Conservation (phyloP, 805 yeast species). For the baker's yeast (Saccharomyces cerevisiae) region DNA sequence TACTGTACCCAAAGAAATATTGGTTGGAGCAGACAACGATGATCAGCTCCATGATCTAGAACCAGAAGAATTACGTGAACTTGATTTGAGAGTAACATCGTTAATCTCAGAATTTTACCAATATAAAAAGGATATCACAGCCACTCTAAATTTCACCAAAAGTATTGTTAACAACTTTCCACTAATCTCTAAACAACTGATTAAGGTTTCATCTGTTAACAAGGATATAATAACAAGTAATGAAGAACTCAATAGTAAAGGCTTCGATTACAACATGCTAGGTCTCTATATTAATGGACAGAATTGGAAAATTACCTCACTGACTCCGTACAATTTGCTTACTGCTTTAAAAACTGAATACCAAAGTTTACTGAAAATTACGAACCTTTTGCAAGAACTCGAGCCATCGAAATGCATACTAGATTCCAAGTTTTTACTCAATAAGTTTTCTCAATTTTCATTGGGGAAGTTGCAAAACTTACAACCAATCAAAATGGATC, state of each 20-base stretch:
- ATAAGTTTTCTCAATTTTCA: slow-evolving; percentile 18
- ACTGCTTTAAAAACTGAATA: slow-evolving; percentile 19
- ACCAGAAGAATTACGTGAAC: slow-evolving; percentile 20
- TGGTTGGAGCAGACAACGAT: slow-evolving; percentile 38
- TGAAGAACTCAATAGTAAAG: slow-evolving; percentile 13
- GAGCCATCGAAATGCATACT: slow-evolving; percentile 17
- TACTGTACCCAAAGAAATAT: slow-evolving; percentile 26
- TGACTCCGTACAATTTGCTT: slow-evolving; percentile 18
- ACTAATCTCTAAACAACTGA: slow-evolving; percentile 16
- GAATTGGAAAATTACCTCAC: slow-evolving; percentile 17
- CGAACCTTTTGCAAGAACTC: slow-evolving; percentile 12
- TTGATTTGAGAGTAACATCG: slow-evolving; percentile 66
- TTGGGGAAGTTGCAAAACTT: slow-evolving; percentile 15
- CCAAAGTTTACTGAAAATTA: slow-evolving; percentile 7
- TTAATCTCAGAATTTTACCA: slow-evolving; percentile 37
- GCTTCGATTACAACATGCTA: slow-evolving; percentile 26
- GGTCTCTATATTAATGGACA: slow-evolving; percentile 30
- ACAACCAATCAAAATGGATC: slow-evolving; percentile 29
- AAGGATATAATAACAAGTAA: slow-evolving; percentile 10
- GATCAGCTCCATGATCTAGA: slow-evolving; percentile 8
- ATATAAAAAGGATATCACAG: slow-evolving; percentile 26
- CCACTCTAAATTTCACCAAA: slow-evolving; percentile 30
- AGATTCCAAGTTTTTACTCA: slow-evolving; percentile 14
- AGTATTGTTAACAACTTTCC: slow-evolving; percentile 37
- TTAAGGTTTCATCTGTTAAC: slow-evolving; percentile 3